phyloP scores from a whole-genome alignment of 1,139 yeast species.

The Kluyveromyces sp. region DNA sequence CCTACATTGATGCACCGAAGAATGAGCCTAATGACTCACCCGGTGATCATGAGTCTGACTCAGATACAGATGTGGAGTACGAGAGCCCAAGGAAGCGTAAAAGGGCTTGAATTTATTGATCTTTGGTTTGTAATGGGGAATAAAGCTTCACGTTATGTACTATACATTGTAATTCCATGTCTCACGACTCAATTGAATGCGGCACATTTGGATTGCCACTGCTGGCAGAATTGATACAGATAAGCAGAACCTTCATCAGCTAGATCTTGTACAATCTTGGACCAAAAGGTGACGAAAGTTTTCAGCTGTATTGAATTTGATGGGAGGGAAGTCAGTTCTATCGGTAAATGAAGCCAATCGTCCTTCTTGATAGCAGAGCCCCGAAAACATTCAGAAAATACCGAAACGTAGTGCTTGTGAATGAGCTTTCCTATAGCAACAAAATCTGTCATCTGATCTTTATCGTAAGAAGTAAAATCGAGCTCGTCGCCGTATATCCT shows the following conservation, averaged over 20 bases:
- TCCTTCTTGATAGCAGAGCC: conserved; percentile 18
- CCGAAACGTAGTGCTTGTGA: conserved; percentile 49
- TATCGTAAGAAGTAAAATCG: conserved; percentile 43
- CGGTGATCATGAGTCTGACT: conserved; percentile 3
- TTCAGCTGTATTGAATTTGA: conserved; percentile 27
- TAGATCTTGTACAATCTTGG: conserved; percentile 36
- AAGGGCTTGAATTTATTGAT: no score
- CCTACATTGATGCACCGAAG: no score
- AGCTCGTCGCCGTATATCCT: conserved; percentile 53
- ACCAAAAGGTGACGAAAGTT: conserved; percentile 49
- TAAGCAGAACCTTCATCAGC: conserved; percentile 37
- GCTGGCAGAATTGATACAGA: conserved; percentile 35
- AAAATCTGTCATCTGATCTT: conserved; percentile 34
- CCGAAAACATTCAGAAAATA: conserved; percentile 45
- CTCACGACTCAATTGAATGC: conserved; percentile 6
- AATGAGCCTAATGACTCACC: no score
- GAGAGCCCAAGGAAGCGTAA: conserved; percentile 3
- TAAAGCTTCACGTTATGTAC: neutral
- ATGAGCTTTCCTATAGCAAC: conserved; percentile 40
- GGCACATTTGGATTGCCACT: conserved; percentile 35
- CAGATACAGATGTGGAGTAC: conserved; percentile 5
- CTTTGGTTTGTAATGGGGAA: no score
- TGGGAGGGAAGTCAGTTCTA: conserved; percentile 32
- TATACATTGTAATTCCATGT: no score
- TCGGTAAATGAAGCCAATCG: conserved; percentile 29